Percentiles rank a stretch among this genome's conserved stretches.
Evolutionary conservation across 1,139 yeast species (phyloP).

Genomic region (Kurtzmaniella natalensis): DNA sequence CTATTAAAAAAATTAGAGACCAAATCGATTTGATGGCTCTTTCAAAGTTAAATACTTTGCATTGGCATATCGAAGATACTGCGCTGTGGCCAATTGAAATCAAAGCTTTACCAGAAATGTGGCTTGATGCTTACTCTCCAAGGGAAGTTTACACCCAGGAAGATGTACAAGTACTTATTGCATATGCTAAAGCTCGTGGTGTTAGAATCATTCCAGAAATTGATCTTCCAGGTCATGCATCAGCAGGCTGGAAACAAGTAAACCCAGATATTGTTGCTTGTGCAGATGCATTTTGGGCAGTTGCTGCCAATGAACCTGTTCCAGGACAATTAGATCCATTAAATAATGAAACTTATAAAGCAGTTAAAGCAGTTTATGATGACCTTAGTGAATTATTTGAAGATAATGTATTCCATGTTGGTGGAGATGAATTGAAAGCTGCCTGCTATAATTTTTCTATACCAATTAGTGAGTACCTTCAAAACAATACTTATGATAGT

Average conservation of each 20-base stretch:
- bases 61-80: constrained; percentile 45
- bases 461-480: constrained; percentile 26
- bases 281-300: constrained; percentile 29
- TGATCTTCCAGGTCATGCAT: constrained; percentile 47
- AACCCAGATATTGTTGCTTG: constrained; percentile 34
- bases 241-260: constrained; percentile 40
- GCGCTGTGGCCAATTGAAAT: constrained; percentile 46
- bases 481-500: constrained; percentile 22
- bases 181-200: constrained; percentile 36
- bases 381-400: constrained; percentile 32
- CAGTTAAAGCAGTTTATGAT: constrained; percentile 31
- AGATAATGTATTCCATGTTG: constrained; percentile 43
- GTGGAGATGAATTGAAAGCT: constrained; percentile 39
- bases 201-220: constrained; percentile 45
- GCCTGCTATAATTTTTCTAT: constrained; percentile 34
- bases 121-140: constrained; percentile 37
- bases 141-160: constrained; percentile 29
- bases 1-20: constrained; percentile 24
- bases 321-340: constrained; percentile 44
- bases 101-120: constrained; percentile 35
- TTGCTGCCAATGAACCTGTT: constrained; percentile 42
- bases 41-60: constrained; percentile 39
- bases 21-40: constrained; percentile 43
- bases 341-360: constrained; percentile 30
- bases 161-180: constrained; percentile 28